Percentiles rank a stretch among this genome's conserved stretches.
These are phyloP conservation scores for Fusarium sp. DNA, from an alignment of 2,329 filamentous ascomycete genomes.

Conservation along the genomic window DNA sequence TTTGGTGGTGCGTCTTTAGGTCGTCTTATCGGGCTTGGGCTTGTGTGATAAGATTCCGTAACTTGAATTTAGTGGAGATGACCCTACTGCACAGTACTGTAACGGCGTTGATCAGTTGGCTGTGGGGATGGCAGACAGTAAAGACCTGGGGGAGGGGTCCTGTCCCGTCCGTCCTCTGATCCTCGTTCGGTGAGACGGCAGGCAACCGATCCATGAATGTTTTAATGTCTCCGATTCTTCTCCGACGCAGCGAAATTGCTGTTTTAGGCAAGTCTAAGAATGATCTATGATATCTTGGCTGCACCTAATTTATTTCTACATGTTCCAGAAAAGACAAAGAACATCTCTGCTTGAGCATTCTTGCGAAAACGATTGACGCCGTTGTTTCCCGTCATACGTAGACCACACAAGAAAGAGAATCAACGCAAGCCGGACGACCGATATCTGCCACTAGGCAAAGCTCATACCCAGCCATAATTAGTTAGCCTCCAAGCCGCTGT, in stretches of 20 bases:
- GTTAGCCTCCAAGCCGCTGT: slow-evolving; percentile 17
- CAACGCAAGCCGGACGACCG: slow-evolving; percentile 4
- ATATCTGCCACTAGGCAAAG: slow-evolving; percentile 14
- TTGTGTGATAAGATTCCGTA: slow-evolving; percentile 40
- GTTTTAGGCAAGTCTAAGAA: slow-evolving; percentile 27
- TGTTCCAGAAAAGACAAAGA: background rate
- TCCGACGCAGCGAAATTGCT: slow-evolving; percentile 20
- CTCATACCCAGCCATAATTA: slow-evolving; percentile 3
- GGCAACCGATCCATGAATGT: slow-evolving; percentile 12
- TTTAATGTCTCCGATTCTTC: slow-evolving; percentile 33
- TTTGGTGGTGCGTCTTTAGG: slow-evolving; percentile 38
- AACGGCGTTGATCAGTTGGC: slow-evolving; percentile 15
- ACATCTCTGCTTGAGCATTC: background rate
- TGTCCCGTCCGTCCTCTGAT: slow-evolving; percentile 6
- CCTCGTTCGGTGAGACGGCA: slow-evolving; percentile 34
- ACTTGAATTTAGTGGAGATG: background rate
- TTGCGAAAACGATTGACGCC: background rate
- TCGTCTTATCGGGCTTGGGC: slow-evolving; percentile 45
- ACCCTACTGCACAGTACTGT: slow-evolving; percentile 5
- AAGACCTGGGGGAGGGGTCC: slow-evolving; percentile 36
- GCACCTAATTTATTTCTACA: background rate
- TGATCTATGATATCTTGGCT: slow-evolving; percentile 3
- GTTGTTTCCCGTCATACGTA: background rate
- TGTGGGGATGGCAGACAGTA: slow-evolving; percentile 28
- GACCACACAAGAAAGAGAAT: background rate